Percentiles rank a stretch among this genome's conserved stretches.
Evolutionary conservation across 371 early-diverging fungal species (phyloP).

Genomic region (Saksenaea oblongispora): DNA sequence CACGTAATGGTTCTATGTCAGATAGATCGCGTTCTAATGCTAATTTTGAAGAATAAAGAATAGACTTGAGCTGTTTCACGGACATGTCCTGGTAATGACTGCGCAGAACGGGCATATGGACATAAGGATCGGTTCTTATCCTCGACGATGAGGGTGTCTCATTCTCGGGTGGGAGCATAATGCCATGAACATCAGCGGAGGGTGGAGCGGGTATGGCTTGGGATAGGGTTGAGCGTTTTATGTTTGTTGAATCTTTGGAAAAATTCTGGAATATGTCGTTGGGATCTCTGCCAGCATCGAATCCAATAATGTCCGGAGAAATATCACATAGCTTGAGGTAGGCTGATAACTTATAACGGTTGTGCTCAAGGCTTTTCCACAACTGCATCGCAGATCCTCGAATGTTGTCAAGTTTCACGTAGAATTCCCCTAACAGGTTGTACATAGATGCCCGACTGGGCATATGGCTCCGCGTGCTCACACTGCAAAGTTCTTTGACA

Average conservation of each 20-base stretch:
- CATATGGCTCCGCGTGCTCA: slow-evolving; percentile 25
- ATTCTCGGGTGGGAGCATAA: not conserved
- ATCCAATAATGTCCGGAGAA: slow-evolving; percentile 33
- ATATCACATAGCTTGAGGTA: slow-evolving; percentile 41
- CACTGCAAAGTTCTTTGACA: slow-evolving; percentile 40
- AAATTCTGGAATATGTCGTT: slow-evolving; percentile 31
- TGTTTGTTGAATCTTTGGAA: not conserved
- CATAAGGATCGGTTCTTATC: not conserved
- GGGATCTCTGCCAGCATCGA: slow-evolving; percentile 15
- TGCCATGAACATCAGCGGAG: slow-evolving; percentile 1
- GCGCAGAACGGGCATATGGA: slow-evolving; percentile 25
- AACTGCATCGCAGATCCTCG: slow-evolving; percentile 25
- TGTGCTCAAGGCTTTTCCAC: slow-evolving; percentile 19
- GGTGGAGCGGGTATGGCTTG: slow-evolving; percentile 5
- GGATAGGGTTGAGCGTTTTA: slow-evolving; percentile 4
- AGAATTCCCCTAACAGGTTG: slow-evolving; percentile 42
- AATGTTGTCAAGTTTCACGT: slow-evolving; percentile 33
- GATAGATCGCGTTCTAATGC: not conserved
- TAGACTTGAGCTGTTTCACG: slow-evolving; percentile 26
- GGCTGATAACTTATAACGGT: slow-evolving; percentile 42
- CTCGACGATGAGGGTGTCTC: not conserved
- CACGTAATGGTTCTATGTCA: slow-evolving; percentile 7
- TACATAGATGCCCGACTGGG: slow-evolving; percentile 35
- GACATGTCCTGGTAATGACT: slow-evolving; percentile 22
- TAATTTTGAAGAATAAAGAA: slow-evolving; percentile 22